phyloP scores from a whole-genome alignment of 108 stramenopile species.

The Pseudonitzschia multiseries region DNA sequence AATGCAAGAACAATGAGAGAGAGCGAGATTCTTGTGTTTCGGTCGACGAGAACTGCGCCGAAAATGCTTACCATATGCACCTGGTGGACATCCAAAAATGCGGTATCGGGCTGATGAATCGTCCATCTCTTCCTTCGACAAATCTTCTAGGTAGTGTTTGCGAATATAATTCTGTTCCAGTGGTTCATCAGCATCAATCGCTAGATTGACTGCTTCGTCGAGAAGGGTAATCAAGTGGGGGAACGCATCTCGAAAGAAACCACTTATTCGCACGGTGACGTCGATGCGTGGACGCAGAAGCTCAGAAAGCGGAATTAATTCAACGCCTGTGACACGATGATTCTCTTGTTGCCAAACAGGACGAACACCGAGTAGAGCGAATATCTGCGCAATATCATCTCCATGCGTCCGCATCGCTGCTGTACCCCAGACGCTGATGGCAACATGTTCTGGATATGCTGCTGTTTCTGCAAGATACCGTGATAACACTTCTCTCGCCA shows the following conservation, averaged over 20 bases:
- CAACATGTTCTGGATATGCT: constrained; percentile 12
- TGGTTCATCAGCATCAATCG: constrained; percentile 12
- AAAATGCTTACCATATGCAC: background rate
- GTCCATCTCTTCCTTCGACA: background rate
- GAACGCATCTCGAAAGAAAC: constrained; percentile 16
- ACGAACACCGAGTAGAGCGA: constrained; percentile 1
- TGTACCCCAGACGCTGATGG: constrained; percentile 13
- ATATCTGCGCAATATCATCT: constrained; percentile 12
- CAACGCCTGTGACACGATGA: constrained; percentile 9
- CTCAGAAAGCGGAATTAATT: constrained; percentile 10
- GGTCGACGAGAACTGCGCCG: background rate
- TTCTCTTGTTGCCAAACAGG: constrained; percentile 16
- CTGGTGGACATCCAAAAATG: constrained; percentile 9
- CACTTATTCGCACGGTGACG: constrained; percentile 13
- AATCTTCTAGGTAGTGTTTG: constrained; percentile 12
- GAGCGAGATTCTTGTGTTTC: background rate
- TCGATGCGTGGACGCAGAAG: constrained; percentile 6
- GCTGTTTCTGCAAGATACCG: constrained; percentile 7
- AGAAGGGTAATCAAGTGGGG: constrained; percentile 11
- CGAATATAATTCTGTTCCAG: constrained; percentile 8
- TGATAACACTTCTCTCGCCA: constrained; percentile 1
- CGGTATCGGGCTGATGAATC: constrained; percentile 1
- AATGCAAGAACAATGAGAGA: background rate
- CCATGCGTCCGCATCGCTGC: constrained; percentile 12
- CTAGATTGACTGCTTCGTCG: constrained; percentile 8